Evolutionary conservation across 352 stramenopile species (phyloP).

Genomic region (Phytophthora brassicae): DNA sequence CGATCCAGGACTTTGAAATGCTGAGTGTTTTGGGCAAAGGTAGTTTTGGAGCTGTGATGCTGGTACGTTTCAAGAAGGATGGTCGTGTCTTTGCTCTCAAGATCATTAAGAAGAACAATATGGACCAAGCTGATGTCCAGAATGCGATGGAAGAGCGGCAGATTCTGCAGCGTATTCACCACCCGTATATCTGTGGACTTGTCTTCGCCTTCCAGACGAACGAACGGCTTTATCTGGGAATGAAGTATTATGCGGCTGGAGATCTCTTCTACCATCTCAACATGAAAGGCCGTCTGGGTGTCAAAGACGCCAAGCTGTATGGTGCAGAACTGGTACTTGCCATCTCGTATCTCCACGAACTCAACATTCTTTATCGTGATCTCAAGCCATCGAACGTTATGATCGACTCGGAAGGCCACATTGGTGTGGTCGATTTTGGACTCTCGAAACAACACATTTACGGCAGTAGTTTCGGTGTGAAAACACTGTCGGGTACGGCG

Average conservation of each 20-base stretch:
- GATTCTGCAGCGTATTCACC: constrained; percentile 87
- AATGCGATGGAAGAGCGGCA: constrained; percentile 90
- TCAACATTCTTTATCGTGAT: constrained; percentile 90
- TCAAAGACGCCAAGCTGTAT: constrained; percentile 75
- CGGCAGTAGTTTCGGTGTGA: constrained; percentile 81
- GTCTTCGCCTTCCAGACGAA: constrained; percentile 91
- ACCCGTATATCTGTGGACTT: constrained; percentile 87
- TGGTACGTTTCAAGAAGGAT: constrained; percentile 89
- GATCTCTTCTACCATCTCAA: constrained; percentile 91
- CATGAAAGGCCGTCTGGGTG: constrained; percentile 65
- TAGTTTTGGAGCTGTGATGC: constrained; percentile 88
- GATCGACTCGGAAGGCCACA: constrained; percentile 88
- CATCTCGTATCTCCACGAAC: constrained; percentile 88
- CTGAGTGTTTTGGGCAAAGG: constrained; percentile 85
- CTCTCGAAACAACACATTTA: constrained; percentile 90
- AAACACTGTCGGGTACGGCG: constrained; percentile 83
- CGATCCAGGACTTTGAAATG: constrained; percentile 92
- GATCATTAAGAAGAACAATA: constrained; percentile 90
- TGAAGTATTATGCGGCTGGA: constrained; percentile 89
- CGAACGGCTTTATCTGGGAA: constrained; percentile 85
- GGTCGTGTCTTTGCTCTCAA: constrained; percentile 88
- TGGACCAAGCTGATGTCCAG: constrained; percentile 81
- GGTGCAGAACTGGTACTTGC: constrained; percentile 84
- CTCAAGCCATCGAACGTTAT: constrained; percentile 90
- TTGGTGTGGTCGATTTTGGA: constrained; percentile 88